phyloP scores from a whole-genome alignment of 208 protist genomes.

The Porcisia deanei region DNA sequence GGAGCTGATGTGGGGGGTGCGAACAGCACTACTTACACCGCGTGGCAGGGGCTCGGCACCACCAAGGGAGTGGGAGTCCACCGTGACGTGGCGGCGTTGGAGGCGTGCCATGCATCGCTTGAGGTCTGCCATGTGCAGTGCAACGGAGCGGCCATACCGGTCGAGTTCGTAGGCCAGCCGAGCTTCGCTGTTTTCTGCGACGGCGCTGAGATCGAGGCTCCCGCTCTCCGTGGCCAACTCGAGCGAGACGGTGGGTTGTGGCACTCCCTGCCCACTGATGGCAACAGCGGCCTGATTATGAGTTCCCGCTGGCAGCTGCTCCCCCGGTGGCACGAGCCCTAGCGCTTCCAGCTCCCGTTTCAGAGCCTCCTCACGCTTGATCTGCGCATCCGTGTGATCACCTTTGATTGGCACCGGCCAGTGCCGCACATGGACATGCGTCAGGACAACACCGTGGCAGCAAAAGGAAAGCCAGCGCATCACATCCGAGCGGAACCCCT shows the following conservation, averaged over 20 bases:
- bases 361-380: slow-evolving; percentile 6
- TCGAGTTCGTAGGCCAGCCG: slow-evolving; percentile 69
- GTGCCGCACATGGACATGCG: slow-evolving; percentile 52
- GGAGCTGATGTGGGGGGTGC: slow-evolving; percentile 4
- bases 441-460: slow-evolving; percentile 71
- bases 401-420: slow-evolving; percentile 55
- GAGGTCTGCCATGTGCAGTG: slow-evolving; percentile 54
- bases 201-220: slow-evolving; percentile 59
- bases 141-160: slow-evolving; percentile 62
- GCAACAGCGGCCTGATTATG: not conserved
- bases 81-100: slow-evolving; percentile 9
- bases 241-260: not conserved
- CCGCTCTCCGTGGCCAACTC: slow-evolving; percentile 21
- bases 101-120: slow-evolving; percentile 41
- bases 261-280: not conserved
- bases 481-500: slow-evolving; percentile 65
- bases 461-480: slow-evolving; percentile 77
- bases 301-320: not conserved
- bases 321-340: slow-evolving; percentile 1
- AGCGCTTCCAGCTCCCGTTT: slow-evolving; percentile 2
- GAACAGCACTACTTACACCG: not conserved
- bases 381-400: slow-evolving; percentile 29
- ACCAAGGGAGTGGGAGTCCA: not conserved
- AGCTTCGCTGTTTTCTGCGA: slow-evolving; percentile 74
- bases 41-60: not conserved